These are phyloP conservation scores for Talaromyces sp. DNA, from an alignment of 2,329 filamentous ascomycete genomes.

Conservation along the genomic window DNA sequence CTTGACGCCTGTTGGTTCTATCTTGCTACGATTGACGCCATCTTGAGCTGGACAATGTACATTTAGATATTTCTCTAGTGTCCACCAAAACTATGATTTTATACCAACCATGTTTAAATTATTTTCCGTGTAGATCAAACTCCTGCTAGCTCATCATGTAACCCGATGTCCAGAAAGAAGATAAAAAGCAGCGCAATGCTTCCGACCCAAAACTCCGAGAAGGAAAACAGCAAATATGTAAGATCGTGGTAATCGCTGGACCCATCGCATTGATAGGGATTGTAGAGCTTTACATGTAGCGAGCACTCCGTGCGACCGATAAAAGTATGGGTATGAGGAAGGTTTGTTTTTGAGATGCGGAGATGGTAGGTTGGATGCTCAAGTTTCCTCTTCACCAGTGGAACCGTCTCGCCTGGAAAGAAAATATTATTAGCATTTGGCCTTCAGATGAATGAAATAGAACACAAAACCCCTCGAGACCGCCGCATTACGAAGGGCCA, in stretches of 20 bases:
- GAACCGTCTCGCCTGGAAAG: slow-evolving; percentile 48
- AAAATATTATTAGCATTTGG: slow-evolving; percentile 11
- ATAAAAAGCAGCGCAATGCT: slow-evolving; percentile 23
- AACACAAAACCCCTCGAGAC: too few species aligned
- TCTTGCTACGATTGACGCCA: slow-evolving; percentile 22
- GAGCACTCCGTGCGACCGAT: not conserved
- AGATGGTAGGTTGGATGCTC: not conserved
- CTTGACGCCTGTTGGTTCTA: not conserved
- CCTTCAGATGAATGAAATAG: not conserved
- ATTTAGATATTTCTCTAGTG: slow-evolving; percentile 20
- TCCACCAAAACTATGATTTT: slow-evolving; percentile 13
- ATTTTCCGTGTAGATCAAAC: slow-evolving; percentile 6
- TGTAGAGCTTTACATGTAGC: not conserved
- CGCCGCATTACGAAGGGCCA: not conserved
- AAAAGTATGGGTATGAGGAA: not conserved
- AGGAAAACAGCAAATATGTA: not conserved
- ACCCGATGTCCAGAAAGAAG: slow-evolving; percentile 16
- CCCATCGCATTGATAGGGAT: not conserved
- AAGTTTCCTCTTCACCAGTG: slow-evolving; percentile 45
- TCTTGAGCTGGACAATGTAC: slow-evolving; percentile 18
- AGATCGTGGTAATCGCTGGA: not conserved
- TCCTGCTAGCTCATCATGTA: slow-evolving; percentile 12
- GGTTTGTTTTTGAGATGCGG: slow-evolving; percentile 3
- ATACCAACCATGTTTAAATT: not conserved
- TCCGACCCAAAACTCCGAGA: slow-evolving; percentile 25